Base-by-base conservation (phyloP, 345 rosid species). In the Hypericum perforatum region DNA sequence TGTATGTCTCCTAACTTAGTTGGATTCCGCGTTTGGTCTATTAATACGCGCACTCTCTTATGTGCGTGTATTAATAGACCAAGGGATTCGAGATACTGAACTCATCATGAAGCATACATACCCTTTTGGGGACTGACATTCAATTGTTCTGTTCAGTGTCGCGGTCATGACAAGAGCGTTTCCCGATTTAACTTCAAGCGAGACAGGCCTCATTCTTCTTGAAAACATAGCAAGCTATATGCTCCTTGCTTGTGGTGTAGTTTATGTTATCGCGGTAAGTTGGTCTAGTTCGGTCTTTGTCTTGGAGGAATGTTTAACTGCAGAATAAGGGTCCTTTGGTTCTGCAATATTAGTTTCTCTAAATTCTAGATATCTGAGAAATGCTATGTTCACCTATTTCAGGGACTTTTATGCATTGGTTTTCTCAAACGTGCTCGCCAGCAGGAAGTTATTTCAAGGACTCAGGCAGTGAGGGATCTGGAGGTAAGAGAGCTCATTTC, bases 121-220 rank as follows among this genome's bases (percentile, higher is more conserved):
- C 29, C 37, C 48, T 39, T 16, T 29, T 29, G 29, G 29, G 37
- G 58, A 37, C 63, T 40, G 56, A 62, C 16, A 53, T 11, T 16
- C 43, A 41, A 15, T 43, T 59, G 5, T 63, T 16, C 44, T 49
- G 39, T 69, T 45, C 82, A 92, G 98, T 72, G 86, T 76, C 65
- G 96, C 96, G 39, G 97, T 92, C 51, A 85, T 92, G 98, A 92
- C 98, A 10, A 81, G 90, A 69, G 95, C 98, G 68, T 88, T 85
- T 67, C 87, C 98, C 65, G 69, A 71, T 71, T 81, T 80, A 63
- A 55, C 74, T 37, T 9, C 53, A 47, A 74, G 63, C 43, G 78
- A 54, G 54, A 71, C 67, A 57, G 74, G 66, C 43, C 83, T 85
- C 38, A 11, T 88, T 63, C 83, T 92, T 68, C 79, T 88, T 29